These are phyloP conservation scores for Davidsoniella australis DNA, from an alignment of 2,329 filamentous ascomycete species.

Conservation along the genomic window DNA sequence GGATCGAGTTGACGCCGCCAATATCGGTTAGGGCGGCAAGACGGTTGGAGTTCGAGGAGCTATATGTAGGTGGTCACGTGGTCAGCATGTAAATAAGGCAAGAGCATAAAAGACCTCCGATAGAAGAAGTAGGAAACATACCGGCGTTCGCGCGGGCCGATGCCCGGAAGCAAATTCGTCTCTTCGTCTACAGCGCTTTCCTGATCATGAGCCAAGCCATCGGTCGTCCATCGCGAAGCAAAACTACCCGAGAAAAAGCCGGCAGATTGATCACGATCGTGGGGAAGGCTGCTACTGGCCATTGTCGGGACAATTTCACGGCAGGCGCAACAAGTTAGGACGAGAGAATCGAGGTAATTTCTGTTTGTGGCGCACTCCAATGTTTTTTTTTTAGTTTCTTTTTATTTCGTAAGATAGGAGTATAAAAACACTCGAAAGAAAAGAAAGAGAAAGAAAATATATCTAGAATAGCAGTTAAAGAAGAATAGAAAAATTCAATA, in stretches of 20 bases:
- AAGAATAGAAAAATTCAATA: no score
- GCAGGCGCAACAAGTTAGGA: not conserved
- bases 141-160: conserved; percentile 8
- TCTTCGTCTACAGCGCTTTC: conserved; percentile 6
- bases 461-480: not conserved
- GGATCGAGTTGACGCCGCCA: conserved; percentile 83
- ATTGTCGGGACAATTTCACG: not conserved
- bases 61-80: conserved; percentile 16
- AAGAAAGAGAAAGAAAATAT: not conserved
- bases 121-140: not conserved
- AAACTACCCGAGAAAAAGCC: conserved; percentile 11
- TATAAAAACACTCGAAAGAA: not conserved
- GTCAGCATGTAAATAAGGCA: not conserved
- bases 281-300: conserved; percentile 6
- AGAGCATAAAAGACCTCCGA: not conserved
- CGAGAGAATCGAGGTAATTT: not conserved
- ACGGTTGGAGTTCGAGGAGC: conserved; percentile 41
- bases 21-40: conserved; percentile 47
- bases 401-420: no score
- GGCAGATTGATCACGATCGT: conserved; percentile 4
- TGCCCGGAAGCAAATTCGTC: conserved; percentile 1
- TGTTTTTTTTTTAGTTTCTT: no score
- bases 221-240: conserved; percentile 8
- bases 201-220: conserved; percentile 1
- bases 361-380: no score